phyloP scores from a whole-genome alignment of 768 basidiomycete species.

The Hygrocybe punicea region DNA sequence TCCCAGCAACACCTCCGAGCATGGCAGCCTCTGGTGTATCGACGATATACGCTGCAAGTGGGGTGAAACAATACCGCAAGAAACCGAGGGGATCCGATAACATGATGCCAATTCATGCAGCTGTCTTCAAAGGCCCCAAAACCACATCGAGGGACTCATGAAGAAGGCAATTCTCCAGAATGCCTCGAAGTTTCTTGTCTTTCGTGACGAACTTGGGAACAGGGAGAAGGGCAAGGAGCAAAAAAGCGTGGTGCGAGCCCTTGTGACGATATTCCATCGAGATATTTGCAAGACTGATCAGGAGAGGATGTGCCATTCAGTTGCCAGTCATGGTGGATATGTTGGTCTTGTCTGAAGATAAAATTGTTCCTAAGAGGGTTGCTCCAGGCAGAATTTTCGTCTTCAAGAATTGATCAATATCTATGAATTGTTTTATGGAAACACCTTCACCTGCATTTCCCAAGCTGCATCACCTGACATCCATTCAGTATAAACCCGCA shows the following conservation, averaged over 20 bases:
- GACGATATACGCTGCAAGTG: constrained; percentile 29
- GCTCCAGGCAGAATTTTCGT: constrained; percentile 18
- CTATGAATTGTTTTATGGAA: background rate
- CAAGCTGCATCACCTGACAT: constrained; percentile 24
- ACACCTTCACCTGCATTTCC: constrained; percentile 24
- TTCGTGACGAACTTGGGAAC: constrained; percentile 29
- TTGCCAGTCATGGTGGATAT: constrained; percentile 31
- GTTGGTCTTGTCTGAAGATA: constrained; percentile 34
- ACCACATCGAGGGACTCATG: constrained; percentile 32
- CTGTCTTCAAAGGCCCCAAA: constrained; percentile 27
- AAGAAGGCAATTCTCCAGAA: constrained; percentile 27
- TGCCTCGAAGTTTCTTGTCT: constrained; percentile 18
- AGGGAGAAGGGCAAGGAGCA: constrained; percentile 29
- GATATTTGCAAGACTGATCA: constrained; percentile 34
- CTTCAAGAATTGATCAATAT: constrained; percentile 8
- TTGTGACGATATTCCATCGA: constrained; percentile 28
- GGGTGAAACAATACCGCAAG: constrained; percentile 24
- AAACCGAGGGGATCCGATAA: constrained; percentile 29
- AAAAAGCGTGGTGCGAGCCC: constrained; percentile 29
- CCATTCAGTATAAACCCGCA: constrained; percentile 21
- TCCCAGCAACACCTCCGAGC: constrained; percentile 27
- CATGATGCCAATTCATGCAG: constrained; percentile 24
- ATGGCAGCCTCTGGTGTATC: constrained; percentile 32
- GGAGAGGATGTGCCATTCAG: constrained; percentile 29
- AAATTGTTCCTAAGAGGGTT: constrained; percentile 29